A percentile compares a stretch with the other conserved stretches of the same genome.
Conservation (phyloP, 2,329 filamentous ascomycete species). For the Epichloe sibirici region DNA sequence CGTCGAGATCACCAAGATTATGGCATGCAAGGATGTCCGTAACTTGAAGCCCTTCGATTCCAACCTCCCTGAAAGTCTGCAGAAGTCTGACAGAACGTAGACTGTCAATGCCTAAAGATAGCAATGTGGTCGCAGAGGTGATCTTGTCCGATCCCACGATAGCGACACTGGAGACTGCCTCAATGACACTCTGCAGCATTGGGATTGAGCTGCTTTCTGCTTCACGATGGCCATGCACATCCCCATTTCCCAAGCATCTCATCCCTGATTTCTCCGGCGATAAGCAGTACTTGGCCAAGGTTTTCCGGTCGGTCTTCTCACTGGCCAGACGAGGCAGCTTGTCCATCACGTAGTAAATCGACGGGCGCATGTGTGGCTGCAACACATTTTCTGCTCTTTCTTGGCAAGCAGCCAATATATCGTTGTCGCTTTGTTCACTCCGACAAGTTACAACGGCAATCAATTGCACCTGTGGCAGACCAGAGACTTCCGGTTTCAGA, state of each 20-base stretch:
- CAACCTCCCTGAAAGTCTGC: slow-evolving; percentile 16
- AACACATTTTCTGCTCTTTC: slow-evolving; percentile 24
- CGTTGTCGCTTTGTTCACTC: not conserved
- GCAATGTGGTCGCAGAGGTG: not conserved
- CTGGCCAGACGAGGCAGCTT: slow-evolving; percentile 45
- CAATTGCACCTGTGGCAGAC: not conserved
- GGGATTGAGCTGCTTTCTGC: not conserved
- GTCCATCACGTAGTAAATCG: slow-evolving; percentile 35
- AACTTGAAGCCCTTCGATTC: not conserved
- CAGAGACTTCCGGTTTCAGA: not conserved
- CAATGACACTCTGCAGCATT: not conserved
- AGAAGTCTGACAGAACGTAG: slow-evolving; percentile 21
- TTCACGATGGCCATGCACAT: not conserved
- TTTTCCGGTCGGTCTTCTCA: slow-evolving; percentile 47
- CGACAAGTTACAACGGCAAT: not conserved
- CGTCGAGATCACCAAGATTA: slow-evolving; percentile 8
- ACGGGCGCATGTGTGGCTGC: slow-evolving; percentile 48
- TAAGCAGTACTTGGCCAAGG: not conserved
- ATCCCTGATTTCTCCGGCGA: not conserved
- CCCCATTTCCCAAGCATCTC: not conserved
- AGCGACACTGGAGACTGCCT: not conserved
- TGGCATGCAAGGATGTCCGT: not conserved
- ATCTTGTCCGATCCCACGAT: not conserved
- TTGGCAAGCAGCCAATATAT: not conserved
- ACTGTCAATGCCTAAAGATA: slow-evolving; percentile 19